Conservation (phyloP, 768 basidiomycete genomes). For the Mrakia gelida region DNA sequence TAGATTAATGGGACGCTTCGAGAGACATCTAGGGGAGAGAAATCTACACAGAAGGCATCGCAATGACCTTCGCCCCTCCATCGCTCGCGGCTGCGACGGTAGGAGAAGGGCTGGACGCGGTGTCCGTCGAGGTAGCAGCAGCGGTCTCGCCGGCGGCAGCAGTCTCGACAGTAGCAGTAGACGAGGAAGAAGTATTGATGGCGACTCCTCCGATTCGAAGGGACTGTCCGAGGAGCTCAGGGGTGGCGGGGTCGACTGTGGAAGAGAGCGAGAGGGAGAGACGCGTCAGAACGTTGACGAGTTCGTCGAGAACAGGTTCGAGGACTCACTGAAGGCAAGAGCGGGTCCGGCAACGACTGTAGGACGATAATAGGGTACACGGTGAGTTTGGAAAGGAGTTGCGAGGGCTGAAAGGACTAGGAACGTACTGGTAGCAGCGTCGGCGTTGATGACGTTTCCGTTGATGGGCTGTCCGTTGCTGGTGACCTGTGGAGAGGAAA, state of each 20-base stretch:
- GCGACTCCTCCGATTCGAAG: constrained; percentile 5
- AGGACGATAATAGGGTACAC: too few species aligned
- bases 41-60: neutral
- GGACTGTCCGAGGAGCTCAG: constrained; percentile 4
- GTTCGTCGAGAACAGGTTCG: neutral
- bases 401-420: neutral
- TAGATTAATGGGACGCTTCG: too few species aligned
- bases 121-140: neutral
- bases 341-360: neutral
- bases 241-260: constrained; percentile 12
- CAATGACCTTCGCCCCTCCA: neutral
- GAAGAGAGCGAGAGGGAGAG: neutral
- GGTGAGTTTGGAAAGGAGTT: neutral
- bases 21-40: neutral
- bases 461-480: constrained; percentile 12
- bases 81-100: neutral
- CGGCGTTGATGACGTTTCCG: constrained; percentile 10
- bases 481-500: neutral
- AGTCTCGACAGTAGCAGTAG: neutral
- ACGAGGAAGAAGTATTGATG: neutral
- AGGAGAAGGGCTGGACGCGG: neutral
- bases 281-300: neutral
- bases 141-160: too few species aligned
- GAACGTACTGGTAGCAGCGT: neutral
- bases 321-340: constrained; percentile 17